A percentile compares a stretch with the other conserved stretches of the same genome.
Evolutionary conservation across 345 rosid species (phyloP).

Genomic region (Aquilaria yunnanensis): DNA sequence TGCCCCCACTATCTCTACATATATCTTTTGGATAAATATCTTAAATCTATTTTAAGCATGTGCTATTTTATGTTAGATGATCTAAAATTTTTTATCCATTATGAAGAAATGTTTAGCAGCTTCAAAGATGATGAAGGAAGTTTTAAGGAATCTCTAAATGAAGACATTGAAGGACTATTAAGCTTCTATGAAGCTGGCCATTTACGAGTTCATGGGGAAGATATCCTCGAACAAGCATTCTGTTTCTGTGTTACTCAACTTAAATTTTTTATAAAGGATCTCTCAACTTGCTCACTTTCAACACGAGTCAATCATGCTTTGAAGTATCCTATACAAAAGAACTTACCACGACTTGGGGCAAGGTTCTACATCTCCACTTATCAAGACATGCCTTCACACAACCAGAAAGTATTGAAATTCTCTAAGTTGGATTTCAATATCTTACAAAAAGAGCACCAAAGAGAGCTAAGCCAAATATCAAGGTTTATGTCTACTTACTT

Average conservation of each 20-base stretch:
- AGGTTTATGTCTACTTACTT: background rate
- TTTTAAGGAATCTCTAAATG: background rate
- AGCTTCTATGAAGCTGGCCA: slow-evolving; percentile 15
- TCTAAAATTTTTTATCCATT: too few species aligned
- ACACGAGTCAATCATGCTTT: slow-evolving; percentile 13
- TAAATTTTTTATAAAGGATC: background rate
- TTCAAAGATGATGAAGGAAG: slow-evolving; percentile 15
- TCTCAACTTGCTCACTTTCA: background rate
- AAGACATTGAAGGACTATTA: slow-evolving; percentile 3
- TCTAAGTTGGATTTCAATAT: slow-evolving; percentile 26
- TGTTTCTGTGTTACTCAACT: background rate
- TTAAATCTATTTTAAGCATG: too few species aligned
- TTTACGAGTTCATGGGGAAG: slow-evolving; percentile 15
- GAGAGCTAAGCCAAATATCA: slow-evolving; percentile 11
- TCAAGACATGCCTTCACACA: slow-evolving; percentile 3
- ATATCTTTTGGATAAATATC: background rate
- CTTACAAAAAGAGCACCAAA: slow-evolving; percentile 13
- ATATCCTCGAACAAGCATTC: slow-evolving; percentile 3
- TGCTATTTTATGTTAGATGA: too few species aligned
- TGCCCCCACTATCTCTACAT: too few species aligned
- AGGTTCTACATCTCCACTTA: slow-evolving; percentile 13
- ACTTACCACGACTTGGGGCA: slow-evolving; percentile 15
- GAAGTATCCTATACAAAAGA: slow-evolving; percentile 7
- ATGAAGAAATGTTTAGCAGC: slow-evolving; percentile 21
- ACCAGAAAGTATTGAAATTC: slow-evolving; percentile 10